Base-by-base conservation (phyloP, 306 rosid genomes). In the Glycine soja region DNA sequence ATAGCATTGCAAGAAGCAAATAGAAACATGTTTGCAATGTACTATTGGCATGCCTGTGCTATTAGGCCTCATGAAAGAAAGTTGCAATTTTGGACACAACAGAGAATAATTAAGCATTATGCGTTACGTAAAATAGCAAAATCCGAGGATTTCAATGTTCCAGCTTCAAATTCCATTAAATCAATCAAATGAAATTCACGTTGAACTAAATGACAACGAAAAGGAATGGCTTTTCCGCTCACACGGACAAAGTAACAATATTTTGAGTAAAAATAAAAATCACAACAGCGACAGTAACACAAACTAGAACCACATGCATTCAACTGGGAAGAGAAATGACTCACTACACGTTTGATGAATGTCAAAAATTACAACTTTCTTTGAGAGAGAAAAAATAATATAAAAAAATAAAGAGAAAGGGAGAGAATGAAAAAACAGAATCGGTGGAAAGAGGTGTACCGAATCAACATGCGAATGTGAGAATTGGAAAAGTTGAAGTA, bases 381-480 rank as follows among this genome's bases (percentile, higher is more conserved):
- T 36, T 47, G 38, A 24, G 30, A 75, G 47, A 6, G 45, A 15
- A 52, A 72, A 42, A 4, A 38, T 38, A 66, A 36, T 0, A 36
- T n/a, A 32, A 62, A 59, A 4, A 66, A 46, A 70, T 36, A 24
- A 24, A 24, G 2, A 2, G 15, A 46, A 62, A 75, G 18, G 70
- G 14, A 15, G 2, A 10, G 54, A 24, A 18, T 24, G 8, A 24
- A 61, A 56, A 56, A 24, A 13, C 42, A 64, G 42, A 77, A 80
- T 45, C 18, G 45, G 36, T 15, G 48, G 72, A 67, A 8, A 50
- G 65, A 82, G 64, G 75, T 30, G 66, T 84, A 90, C 92, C 92
- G 59, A 86, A 86, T 83, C 54, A 67, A 14, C 6, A 61, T 52
- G 71, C 53, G 77, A 67, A 18, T 84, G 34, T 72, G 80, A 40